Base-by-base conservation (phyloP, 768 basidiomycete genomes). In the Lactarius sanguifluus region DNA sequence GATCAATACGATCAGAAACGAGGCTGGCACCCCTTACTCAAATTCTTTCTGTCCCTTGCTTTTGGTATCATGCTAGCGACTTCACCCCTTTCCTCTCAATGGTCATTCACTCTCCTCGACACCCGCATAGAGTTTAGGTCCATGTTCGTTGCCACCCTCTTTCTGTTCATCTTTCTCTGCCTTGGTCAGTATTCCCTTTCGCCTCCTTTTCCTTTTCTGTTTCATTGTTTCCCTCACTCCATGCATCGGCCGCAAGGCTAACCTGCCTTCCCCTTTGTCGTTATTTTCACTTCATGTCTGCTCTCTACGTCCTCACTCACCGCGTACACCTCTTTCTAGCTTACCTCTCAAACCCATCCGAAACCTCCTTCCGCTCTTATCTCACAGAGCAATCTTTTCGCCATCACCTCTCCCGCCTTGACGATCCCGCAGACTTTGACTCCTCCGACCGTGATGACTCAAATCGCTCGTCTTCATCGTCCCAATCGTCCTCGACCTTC, bases 361-460 rank as follows among this genome's bases (percentile, higher is more conserved):
- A 98, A 77, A 88, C 88, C 57, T 94, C 94, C 8, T 98, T 99
- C 78, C 88, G 96, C 61, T 83, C 94, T 23, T 96, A 93, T 79
- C 88, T 98, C 71, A 98, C 96, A n/a, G 95, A 97, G 74, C 92
- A 92, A 74, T 96, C 94, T 30, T 98, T 99, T 76, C 92, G 96
- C 61, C 91, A 92, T 63, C 95, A 98, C 76, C 85, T 98, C 67
- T 92, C 87, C 67, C 89, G 88, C 63, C 85, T 97, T 72, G 89
- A 95, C 71, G 88, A 89, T 72, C 80, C 78, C 64, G 84, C 87
- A 61, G 87, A 89, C 64, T 78, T 83, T 64, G 80, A 84, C 64
- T 74, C 74, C 62, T 71, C 77, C 6, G 73, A 73, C 43, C 69
- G 73, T 28, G 74, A 76, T 23, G 71, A 72, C 36, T 70, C 73